Evolutionary conservation across 768 basidiomycete genomes (phyloP).

Genomic region (Lanmaoa rubissima): DNA sequence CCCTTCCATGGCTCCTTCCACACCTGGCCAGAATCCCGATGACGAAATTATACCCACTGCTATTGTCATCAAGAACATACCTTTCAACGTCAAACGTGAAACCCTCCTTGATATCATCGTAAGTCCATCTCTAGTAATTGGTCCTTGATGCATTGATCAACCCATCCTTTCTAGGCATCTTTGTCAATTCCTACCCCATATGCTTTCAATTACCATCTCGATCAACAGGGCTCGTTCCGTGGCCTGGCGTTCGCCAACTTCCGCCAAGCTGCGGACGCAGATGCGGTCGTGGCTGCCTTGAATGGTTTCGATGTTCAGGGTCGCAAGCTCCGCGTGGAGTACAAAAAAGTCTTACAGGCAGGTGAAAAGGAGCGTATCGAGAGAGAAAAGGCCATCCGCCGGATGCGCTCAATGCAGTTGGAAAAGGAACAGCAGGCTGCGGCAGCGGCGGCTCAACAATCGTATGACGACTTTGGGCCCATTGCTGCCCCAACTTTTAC

Average conservation of each 20-base stretch:
- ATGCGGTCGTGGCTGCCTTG: constrained; percentile 91
- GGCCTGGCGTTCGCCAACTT: constrained; percentile 99
- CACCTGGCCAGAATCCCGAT: constrained; percentile 55
- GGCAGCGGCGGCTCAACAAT: constrained; percentile 28
- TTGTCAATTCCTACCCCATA: constrained; percentile 94
- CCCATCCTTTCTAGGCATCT: constrained; percentile 57
- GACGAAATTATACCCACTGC: constrained; percentile 98
- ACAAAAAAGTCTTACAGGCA: constrained; percentile 99
- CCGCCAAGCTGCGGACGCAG: constrained; percentile 85
- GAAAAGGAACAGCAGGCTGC: constrained; percentile 69
- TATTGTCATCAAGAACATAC: constrained; percentile 99
- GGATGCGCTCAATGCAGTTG: constrained; percentile 97
- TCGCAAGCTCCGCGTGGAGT: constrained; percentile 96
- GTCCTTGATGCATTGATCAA: constrained; percentile 11
- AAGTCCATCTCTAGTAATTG: constrained; percentile 33
- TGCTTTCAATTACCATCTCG: constrained; percentile 99
- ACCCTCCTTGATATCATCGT: constrained; percentile 96
- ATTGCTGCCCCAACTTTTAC: constrained; percentile 55
- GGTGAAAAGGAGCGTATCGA: constrained; percentile 99
- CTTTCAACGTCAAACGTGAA: constrained; percentile 97
- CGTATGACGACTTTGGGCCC: constrained; percentile 76
- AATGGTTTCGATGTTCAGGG: constrained; percentile 97
- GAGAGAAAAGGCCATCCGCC: constrained; percentile 94
- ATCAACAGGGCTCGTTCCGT: constrained; percentile 94
- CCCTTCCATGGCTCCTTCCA: constrained; percentile 46